Evolutionary conservation across 2,329 filamentous ascomycete species (phyloP).

Genomic region (Stromatinia cepivora): DNA sequence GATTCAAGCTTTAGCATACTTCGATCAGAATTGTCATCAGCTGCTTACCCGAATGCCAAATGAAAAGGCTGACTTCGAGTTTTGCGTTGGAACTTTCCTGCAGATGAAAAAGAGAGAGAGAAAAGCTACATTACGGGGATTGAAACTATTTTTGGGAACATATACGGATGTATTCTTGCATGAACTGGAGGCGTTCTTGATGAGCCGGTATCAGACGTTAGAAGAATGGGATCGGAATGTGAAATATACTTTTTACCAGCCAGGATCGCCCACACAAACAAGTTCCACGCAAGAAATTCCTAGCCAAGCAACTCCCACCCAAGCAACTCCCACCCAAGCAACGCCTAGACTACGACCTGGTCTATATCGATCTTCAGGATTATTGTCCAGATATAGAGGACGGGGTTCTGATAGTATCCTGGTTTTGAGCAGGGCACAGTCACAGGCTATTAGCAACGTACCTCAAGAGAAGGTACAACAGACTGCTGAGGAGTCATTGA

Average conservation of each 20-base stretch:
- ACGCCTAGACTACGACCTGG: not conserved
- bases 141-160: not conserved
- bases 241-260: not conserved
- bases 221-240: not conserved
- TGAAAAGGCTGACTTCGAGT: not conserved
- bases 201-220: not conserved
- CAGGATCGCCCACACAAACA: too few relatives aligned
- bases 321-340: not conserved
- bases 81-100: not conserved
- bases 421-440: not conserved
- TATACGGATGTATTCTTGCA: not conserved
- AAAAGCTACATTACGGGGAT: too few relatives aligned
- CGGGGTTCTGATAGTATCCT: rapidly evolving
- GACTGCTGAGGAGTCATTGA: not conserved
- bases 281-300: too few relatives aligned
- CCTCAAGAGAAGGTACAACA: not conserved
- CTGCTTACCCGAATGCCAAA: too few relatives aligned
- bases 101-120: not conserved
- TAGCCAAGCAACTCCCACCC: too few relatives aligned
- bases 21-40: not conserved
- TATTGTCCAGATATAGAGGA: rapidly evolving
- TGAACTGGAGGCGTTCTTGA: not conserved
- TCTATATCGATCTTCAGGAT: not conserved
- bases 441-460: not conserved
- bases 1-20: not conserved